Conservation (phyloP, 352 stramenopile species). For the Aphanomyces cochlioides region DNA sequence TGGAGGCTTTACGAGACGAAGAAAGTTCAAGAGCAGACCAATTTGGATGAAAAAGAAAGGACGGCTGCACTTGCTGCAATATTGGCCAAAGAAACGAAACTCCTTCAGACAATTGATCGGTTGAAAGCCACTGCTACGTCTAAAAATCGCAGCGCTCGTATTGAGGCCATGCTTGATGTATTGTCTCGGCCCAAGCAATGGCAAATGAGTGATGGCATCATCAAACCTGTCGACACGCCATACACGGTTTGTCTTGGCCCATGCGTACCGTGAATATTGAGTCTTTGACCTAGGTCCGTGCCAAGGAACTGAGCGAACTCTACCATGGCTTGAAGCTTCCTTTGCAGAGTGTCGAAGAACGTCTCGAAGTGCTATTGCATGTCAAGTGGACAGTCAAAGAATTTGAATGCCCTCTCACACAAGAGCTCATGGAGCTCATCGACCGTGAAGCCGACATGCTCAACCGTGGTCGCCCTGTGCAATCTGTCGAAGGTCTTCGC, state of each 20-base stretch:
- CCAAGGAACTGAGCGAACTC: slow-evolving; percentile 86
- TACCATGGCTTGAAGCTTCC: slow-evolving; percentile 69
- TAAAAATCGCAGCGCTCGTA: slow-evolving; percentile 75
- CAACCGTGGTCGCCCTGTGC: slow-evolving; percentile 72
- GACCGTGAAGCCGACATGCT: slow-evolving; percentile 92
- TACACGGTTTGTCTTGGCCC: slow-evolving; percentile 42
- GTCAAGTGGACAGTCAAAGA: slow-evolving; percentile 92
- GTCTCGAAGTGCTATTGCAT: slow-evolving; percentile 87
- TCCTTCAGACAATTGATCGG: slow-evolving; percentile 85
- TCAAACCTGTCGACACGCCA: slow-evolving; percentile 87
- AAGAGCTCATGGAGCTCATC: slow-evolving; percentile 89
- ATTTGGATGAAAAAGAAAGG: slow-evolving; percentile 37
- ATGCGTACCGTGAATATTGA: neutral
- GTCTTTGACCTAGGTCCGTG: slow-evolving; percentile 44
- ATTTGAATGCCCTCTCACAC: slow-evolving; percentile 86
- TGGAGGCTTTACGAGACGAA: slow-evolving; percentile 87
- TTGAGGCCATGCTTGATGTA: slow-evolving; percentile 83
- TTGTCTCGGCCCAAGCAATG: slow-evolving; percentile 89
- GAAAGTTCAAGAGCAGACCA: slow-evolving; percentile 49
- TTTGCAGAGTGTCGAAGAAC: slow-evolving; percentile 70
- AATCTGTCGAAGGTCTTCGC: slow-evolving; percentile 79
- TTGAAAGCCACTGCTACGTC: slow-evolving; percentile 81
- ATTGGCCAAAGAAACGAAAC: slow-evolving; percentile 75
- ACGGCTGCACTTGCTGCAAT: slow-evolving; percentile 56
- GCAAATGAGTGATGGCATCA: slow-evolving; percentile 87